phyloP scores from a whole-genome alignment of 768 basidiomycete species.

The Russula emetica region DNA sequence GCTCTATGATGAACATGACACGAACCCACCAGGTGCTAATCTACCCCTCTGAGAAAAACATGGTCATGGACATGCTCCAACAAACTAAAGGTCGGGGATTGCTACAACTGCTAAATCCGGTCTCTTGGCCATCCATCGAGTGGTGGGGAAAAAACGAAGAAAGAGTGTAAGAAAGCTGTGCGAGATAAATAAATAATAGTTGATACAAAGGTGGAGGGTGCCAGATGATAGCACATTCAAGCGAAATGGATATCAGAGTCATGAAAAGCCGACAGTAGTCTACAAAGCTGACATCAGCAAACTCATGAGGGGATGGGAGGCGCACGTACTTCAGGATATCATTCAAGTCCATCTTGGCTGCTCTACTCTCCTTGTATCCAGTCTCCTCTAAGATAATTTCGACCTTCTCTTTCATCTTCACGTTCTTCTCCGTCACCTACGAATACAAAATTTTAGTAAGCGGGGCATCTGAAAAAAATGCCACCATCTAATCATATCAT shows the following conservation, averaged over 20 bases:
- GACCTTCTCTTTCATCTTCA: conserved; percentile 24
- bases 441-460: background rate
- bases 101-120: too few species aligned
- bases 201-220: background rate
- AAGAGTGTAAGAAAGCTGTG: background rate
- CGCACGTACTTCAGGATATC: conserved; percentile 24
- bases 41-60: too few species aligned
- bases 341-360: conserved; percentile 29
- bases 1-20: too few species aligned
- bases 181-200: background rate
- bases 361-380: conserved; percentile 23
- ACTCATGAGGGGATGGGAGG: background rate
- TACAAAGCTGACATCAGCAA: background rate
- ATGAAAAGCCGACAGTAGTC: conserved; percentile 25
- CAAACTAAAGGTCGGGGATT: too few species aligned
- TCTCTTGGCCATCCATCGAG: background rate
- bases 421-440: conserved; percentile 5
- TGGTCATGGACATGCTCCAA: too few species aligned
- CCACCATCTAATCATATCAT: background rate
- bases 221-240: background rate
- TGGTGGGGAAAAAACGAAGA: background rate
- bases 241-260: conserved; percentile 27
- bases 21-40: too few species aligned
- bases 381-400: conserved; percentile 27
- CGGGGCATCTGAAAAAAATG: background rate